Evolutionary conservation across 352 stramenopile species (phyloP).

Genomic region (Peronospora farinosa): DNA sequence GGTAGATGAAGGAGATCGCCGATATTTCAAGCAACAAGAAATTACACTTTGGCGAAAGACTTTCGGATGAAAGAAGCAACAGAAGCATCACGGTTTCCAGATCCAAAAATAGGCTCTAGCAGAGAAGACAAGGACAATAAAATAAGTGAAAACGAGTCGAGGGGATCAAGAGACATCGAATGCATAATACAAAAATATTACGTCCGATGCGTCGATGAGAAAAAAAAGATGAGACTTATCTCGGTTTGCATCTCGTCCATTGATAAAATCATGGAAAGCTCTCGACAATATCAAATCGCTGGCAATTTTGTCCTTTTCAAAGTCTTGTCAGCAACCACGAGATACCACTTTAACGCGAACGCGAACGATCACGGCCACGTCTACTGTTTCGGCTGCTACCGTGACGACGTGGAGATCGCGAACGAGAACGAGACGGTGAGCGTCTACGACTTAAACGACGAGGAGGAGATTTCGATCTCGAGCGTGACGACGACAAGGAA

Average conservation of each 20-base stretch:
- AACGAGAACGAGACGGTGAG: conserved; percentile 36
- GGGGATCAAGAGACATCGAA: conserved; percentile 2
- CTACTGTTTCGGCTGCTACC: conserved; percentile 21
- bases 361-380: conserved; percentile 14
- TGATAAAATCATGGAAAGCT: neutral
- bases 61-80: conserved; percentile 24
- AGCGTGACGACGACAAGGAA: conserved; percentile 15
- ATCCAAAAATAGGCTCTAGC: conserved; percentile 2
- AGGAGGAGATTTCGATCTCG: conserved; percentile 17
- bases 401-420: conserved; percentile 23
- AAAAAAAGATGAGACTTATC: neutral
- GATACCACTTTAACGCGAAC: conserved; percentile 7
- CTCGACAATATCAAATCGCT: conserved; percentile 15
- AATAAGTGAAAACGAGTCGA: conserved; percentile 5
- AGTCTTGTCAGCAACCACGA: conserved; percentile 7
- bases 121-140: conserved; percentile 7
- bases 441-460: conserved; percentile 23
- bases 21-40: conserved; percentile 99
- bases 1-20: conserved; percentile 98
- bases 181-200: conserved; percentile 16
- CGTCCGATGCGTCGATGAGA: conserved; percentile 1
- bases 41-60: conserved; percentile 92
- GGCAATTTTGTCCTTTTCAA: conserved; percentile 1
- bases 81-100: neutral
- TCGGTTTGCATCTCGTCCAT: conserved; percentile 3